Evolutionary conservation across 805 yeast genomes (phyloP).

Genomic region (Metschnikowia bowlesiae): DNA sequence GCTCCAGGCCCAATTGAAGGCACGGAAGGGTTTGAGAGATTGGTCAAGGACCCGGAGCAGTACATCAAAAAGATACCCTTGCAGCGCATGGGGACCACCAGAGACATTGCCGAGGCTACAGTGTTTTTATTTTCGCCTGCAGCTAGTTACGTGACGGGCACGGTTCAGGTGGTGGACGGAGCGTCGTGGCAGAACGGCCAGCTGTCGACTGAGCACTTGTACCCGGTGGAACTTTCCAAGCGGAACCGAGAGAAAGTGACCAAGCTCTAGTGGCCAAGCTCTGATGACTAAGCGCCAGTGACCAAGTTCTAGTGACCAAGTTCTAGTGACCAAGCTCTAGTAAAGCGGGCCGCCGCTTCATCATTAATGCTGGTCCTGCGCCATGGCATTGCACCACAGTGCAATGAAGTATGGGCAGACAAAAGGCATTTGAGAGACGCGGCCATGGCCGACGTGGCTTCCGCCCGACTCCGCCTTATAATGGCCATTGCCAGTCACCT

Average conservation of each 20-base stretch:
- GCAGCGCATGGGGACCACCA: conserved; percentile 23
- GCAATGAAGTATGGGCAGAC: too few species aligned
- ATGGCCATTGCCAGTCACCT: too few species aligned
- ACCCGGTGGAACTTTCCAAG: conserved; percentile 29
- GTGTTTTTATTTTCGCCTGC: conserved; percentile 26
- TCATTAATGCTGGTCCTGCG: too few species aligned
- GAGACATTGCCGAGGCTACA: conserved; percentile 29
- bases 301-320: too few species aligned
- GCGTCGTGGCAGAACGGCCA: conserved; percentile 25
- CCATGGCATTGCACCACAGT: too few species aligned
- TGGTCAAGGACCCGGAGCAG: conserved; percentile 14
- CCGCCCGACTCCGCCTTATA: too few species aligned
- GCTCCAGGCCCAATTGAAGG: conserved; percentile 28
- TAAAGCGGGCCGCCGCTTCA: too few species aligned
- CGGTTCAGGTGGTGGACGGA: conserved; percentile 27
- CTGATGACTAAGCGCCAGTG: too few species aligned
- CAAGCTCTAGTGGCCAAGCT: conserved; percentile 7
- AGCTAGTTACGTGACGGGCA: conserved; percentile 24
- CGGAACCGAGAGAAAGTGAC: conserved; percentile 14
- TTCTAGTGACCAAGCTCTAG: too few species aligned
- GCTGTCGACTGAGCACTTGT: conserved; percentile 17
- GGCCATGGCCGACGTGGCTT: too few species aligned
- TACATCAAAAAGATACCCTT: conserved; percentile 18
- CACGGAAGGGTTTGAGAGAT: conserved; percentile 26
- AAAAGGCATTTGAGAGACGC: too few species aligned